phyloP scores from a whole-genome alignment of 768 basidiomycete species.

The Ephemerocybe angulata region DNA sequence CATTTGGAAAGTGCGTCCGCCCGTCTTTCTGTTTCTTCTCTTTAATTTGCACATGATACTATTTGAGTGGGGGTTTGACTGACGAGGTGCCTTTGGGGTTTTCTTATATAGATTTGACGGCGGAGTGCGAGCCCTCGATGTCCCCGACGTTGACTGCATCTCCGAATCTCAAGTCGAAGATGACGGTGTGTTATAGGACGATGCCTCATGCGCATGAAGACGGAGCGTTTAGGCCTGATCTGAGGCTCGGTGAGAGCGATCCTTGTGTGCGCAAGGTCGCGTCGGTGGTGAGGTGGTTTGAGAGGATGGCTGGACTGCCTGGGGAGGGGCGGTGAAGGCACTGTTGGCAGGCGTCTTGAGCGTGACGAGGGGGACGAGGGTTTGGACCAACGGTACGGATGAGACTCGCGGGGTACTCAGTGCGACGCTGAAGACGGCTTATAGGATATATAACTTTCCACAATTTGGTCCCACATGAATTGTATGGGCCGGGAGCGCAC shows the following conservation, averaged over 20 bases:
- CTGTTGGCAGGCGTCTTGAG: too few relatives aligned
- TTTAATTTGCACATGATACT: too few relatives aligned
- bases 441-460: too few relatives aligned
- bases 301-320: slow-evolving; percentile 61
- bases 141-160: slow-evolving; percentile 63
- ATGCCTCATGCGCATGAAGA: slow-evolving; percentile 65
- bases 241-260: slow-evolving; percentile 68
- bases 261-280: slow-evolving; percentile 66
- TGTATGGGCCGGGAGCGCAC: too few relatives aligned
- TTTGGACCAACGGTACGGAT: too few relatives aligned
- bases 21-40: too few relatives aligned
- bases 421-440: too few relatives aligned
- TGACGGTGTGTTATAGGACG: slow-evolving; percentile 75
- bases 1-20: slow-evolving; percentile 65
- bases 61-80: too few relatives aligned
- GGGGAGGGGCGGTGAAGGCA: neutral
- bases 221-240: slow-evolving; percentile 61
- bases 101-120: slow-evolving; percentile 47
- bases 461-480: too few relatives aligned
- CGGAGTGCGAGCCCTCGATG: slow-evolving; percentile 39
- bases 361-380: too few relatives aligned
- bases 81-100: too few relatives aligned
- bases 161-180: slow-evolving; percentile 54
- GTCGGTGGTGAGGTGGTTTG: slow-evolving; percentile 66
- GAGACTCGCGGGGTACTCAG: too few relatives aligned